Conservation (phyloP, 495 filamentous ascomycete species). For the Penicillium subrubescens region DNA sequence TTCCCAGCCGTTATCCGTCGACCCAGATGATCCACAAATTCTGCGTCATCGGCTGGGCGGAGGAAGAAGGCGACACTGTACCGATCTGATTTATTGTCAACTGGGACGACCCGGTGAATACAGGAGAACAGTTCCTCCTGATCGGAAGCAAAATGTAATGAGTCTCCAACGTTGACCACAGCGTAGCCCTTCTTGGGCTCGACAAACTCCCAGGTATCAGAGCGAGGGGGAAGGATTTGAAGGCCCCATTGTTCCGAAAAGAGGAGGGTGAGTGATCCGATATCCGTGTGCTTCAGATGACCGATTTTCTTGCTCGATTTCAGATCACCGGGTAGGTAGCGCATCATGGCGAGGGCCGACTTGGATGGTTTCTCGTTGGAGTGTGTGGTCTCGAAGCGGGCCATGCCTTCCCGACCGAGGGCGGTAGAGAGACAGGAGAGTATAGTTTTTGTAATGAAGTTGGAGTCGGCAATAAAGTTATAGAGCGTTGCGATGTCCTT, state of each 20-base stretch:
- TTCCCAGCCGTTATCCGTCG: too few relatives aligned
- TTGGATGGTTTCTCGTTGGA: too few relatives aligned
- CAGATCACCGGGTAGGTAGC: too few relatives aligned
- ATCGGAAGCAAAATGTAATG: not conserved
- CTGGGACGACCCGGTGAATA: not conserved
- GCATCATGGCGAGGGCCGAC: too few relatives aligned
- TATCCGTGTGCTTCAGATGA: not conserved
- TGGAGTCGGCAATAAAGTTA: too few relatives aligned
- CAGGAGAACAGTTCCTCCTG: not conserved
- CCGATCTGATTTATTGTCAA: not conserved
- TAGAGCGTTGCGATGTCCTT: too few relatives aligned
- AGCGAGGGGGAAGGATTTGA: not conserved
- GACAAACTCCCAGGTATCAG: not conserved
- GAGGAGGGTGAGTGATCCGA: not conserved
- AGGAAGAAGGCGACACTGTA: not conserved
- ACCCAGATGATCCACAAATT: not conserved
- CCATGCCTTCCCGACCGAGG: too few relatives aligned
- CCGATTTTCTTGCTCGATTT: not conserved
- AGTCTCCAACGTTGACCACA: not conserved
- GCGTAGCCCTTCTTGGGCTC: not conserved
- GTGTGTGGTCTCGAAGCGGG: too few relatives aligned
- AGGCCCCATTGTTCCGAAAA: not conserved
- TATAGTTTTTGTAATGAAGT: too few relatives aligned
- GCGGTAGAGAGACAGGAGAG: too few relatives aligned
- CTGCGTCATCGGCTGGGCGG: not conserved